A percentile compares a stretch with the other conserved stretches of the same genome.
These are phyloP conservation scores for Botrytis fragariae DNA, from an alignment of 2,329 filamentous ascomycete species.

Conservation along the genomic window DNA sequence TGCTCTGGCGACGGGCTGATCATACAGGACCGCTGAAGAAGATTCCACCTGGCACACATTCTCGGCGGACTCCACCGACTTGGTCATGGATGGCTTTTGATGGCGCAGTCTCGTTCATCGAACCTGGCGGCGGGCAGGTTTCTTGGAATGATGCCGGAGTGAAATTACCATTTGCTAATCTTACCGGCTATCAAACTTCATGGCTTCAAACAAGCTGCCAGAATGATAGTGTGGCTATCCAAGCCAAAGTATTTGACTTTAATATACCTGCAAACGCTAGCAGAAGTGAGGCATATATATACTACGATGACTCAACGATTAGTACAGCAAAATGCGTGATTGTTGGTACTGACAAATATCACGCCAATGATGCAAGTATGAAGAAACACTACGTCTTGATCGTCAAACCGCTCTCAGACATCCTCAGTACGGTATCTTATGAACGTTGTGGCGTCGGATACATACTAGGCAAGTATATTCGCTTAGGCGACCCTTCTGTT, in stretches of 20 bases:
- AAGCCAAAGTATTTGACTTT: not conserved
- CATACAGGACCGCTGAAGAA: not conserved
- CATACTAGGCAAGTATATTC: not conserved
- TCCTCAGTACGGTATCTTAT: not conserved
- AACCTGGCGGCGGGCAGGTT: not conserved
- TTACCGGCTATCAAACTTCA: not conserved
- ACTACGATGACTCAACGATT: not conserved
- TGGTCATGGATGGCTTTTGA: conserved; percentile 20
- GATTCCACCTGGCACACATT: not conserved
- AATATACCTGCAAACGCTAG: not conserved
- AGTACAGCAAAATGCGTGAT: not conserved
- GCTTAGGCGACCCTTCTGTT: not conserved
- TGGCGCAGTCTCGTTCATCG: conserved; percentile 10
- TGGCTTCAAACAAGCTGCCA: conserved; percentile 7
- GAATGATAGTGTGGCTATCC: not conserved
- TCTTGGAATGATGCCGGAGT: not conserved
- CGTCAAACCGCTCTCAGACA: not conserved
- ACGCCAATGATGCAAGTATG: not conserved
- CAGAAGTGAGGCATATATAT: not conserved
- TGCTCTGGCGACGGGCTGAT: conserved; percentile 8
- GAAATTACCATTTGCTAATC: not conserved
- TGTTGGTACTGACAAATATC: not conserved
- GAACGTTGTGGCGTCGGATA: conserved; percentile 7
- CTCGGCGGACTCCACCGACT: not conserved
- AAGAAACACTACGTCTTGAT: conserved; percentile 12